phyloP scores from a whole-genome alignment of 2,329 filamentous ascomycete species.

The Apiospora koreana region DNA sequence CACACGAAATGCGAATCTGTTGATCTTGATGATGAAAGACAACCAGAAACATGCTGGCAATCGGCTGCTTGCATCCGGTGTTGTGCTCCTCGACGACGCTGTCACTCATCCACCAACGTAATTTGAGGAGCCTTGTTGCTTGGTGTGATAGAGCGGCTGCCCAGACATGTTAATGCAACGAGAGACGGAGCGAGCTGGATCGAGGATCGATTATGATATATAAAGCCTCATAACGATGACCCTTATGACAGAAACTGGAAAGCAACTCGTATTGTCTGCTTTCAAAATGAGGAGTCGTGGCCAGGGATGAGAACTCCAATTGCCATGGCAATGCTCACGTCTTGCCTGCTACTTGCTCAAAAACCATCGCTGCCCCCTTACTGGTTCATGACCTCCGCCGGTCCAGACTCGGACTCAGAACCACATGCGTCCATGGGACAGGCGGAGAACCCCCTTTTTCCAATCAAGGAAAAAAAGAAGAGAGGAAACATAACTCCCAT shows the following conservation, averaged over 20 bases:
- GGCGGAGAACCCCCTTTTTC: too few species aligned
- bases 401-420: neutral
- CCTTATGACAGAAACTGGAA: neutral
- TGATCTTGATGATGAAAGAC: neutral
- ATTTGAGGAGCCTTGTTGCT: neutral
- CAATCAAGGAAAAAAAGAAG: neutral
- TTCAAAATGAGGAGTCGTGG: neutral
- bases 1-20: neutral
- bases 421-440: neutral
- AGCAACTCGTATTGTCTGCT: neutral
- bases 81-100: neutral
- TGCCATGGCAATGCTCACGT: neutral
- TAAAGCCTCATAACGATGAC: neutral
- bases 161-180: neutral
- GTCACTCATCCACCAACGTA: neutral
- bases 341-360: neutral
- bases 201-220: neutral
- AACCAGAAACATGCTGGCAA: neutral
- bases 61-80: neutral
- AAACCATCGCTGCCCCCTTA: neutral
- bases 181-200: neutral
- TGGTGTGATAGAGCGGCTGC: neutral
- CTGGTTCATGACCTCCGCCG: neutral
- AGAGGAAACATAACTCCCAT: neutral
- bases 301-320: neutral